Conservation (phyloP, 139 green algal species). For the Gonium pectorale region DNA sequence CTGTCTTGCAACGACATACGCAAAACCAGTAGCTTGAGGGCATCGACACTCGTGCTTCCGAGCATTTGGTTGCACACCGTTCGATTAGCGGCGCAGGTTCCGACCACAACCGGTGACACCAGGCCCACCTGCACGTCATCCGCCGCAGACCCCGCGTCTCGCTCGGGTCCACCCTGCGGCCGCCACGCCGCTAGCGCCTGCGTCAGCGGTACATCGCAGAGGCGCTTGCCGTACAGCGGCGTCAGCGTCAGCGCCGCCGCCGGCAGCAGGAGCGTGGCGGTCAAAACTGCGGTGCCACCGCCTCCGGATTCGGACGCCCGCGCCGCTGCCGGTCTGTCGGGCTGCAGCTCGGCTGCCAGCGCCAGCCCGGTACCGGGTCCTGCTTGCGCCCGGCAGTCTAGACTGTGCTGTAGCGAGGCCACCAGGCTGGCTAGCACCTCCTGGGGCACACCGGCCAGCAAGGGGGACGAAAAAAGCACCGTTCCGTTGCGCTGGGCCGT, state of each 20-base stretch:
- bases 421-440: not conserved
- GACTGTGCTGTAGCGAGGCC: not conserved
- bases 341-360: not conserved
- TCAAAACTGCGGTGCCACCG: too few species aligned
- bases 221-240: conserved; percentile 59
- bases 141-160: not conserved
- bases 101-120: too few species aligned
- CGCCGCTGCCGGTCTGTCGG: not conserved
- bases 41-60: too few species aligned
- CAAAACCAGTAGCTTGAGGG: too few species aligned
- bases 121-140: conserved; percentile 1
- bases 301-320: too few species aligned
- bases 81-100: too few species aligned
- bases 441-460: not conserved
- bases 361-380: not conserved
- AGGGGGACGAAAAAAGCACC: not conserved
- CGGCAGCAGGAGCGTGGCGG: conserved; percentile 41
- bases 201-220: conserved; percentile 57
- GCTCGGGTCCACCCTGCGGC: not conserved
- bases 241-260: conserved; percentile 41
- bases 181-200: conserved; percentile 40
- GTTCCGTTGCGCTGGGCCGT: too few species aligned
- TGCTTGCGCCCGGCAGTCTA: conserved; percentile 11
- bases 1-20: too few species aligned
- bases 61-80: too few species aligned